These are phyloP conservation scores for Acarospora socialis DNA, from an alignment of 2,329 filamentous ascomycete species.

Conservation along the genomic window DNA sequence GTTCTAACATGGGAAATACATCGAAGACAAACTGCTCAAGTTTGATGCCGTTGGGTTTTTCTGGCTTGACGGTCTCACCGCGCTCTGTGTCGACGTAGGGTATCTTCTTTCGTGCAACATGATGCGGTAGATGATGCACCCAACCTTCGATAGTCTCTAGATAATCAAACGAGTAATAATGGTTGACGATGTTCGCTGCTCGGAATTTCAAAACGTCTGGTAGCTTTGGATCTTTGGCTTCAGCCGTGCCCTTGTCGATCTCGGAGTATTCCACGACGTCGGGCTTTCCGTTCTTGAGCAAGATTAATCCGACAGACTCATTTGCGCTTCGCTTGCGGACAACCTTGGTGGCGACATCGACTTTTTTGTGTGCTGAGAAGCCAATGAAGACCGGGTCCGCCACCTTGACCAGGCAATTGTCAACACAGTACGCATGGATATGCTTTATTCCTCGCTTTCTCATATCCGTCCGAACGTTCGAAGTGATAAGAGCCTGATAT, in stretches of 20 bases:
- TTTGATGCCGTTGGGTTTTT: constrained; percentile 96
- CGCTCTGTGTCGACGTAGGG: constrained; percentile 63
- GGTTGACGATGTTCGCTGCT: constrained; percentile 98
- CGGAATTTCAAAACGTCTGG: constrained; percentile 80
- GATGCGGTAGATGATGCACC: constrained; percentile 77
- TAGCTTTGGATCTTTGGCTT: constrained; percentile 73
- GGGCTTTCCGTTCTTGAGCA: constrained; percentile 88
- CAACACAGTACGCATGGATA: constrained; percentile 94
- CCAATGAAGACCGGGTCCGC: constrained; percentile 92
- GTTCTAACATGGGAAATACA: constrained; percentile 76
- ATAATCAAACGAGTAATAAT: constrained; percentile 96
- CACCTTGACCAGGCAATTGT: constrained; percentile 99
- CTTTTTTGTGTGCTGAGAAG: constrained; percentile 73
- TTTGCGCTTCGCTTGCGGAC: constrained; percentile 94
- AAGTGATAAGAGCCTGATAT: constrained; percentile 76
- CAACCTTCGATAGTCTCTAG: constrained; percentile 79
- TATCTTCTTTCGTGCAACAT: constrained; percentile 98
- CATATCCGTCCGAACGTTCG: constrained; percentile 77
- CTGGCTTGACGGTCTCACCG: constrained; percentile 72
- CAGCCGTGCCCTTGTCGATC: constrained; percentile 77
- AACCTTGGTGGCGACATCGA: constrained; percentile 98
- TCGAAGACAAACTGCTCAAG: constrained; percentile 99
- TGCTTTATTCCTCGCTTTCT: constrained; percentile 78
- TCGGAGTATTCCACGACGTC: constrained; percentile 98
- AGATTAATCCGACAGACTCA: constrained; percentile 86